These are phyloP conservation scores for Verruconis gallopava DNA, from an alignment of 2,329 filamentous ascomycete species.

Conservation along the genomic window DNA sequence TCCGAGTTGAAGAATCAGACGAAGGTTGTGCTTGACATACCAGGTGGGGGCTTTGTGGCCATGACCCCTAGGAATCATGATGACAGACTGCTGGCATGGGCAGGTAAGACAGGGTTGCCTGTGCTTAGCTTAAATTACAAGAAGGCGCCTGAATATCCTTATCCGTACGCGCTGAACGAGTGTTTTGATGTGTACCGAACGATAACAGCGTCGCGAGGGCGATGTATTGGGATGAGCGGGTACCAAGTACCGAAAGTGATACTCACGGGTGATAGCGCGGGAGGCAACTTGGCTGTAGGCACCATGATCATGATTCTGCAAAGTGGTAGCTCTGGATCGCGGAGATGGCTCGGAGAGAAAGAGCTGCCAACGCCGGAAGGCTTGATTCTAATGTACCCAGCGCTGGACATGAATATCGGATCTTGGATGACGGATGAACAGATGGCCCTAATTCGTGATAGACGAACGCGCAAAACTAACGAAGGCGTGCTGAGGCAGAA, in stretches of 20 bases:
- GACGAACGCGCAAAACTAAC: conserved; percentile 65
- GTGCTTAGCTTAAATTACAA: conserved; percentile 84
- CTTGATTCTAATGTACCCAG: conserved; percentile 75
- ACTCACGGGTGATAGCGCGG: conserved; percentile 68
- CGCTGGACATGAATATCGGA: conserved; percentile 90
- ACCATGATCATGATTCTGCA: conserved; percentile 85
- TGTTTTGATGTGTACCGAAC: conserved; percentile 76
- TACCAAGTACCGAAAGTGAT: conserved; percentile 53
- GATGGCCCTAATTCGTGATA: conserved; percentile 83
- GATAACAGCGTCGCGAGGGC: conserved; percentile 57
- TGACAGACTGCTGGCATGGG: conserved; percentile 88
- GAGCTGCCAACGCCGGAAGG: conserved; percentile 66
- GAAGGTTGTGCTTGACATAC: conserved; percentile 75
- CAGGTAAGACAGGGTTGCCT: conserved; percentile 75
- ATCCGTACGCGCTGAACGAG: conserved; percentile 75
- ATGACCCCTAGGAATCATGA: conserved; percentile 94
- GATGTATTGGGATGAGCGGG: conserved; percentile 63
- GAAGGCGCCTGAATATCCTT: conserved; percentile 74
- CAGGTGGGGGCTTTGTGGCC: conserved; percentile 88
- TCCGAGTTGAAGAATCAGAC: conserved; percentile 63
- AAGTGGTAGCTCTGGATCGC: conserved; percentile 45
- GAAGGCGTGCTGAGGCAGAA: conserved; percentile 68
- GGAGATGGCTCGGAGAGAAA: conserved; percentile 42
- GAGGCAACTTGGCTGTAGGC: conserved; percentile 67
- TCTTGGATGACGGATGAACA: conserved; percentile 99